phyloP scores from a whole-genome alignment of 2,329 filamentous ascomycete species.

The Onygenales sp. region DNA sequence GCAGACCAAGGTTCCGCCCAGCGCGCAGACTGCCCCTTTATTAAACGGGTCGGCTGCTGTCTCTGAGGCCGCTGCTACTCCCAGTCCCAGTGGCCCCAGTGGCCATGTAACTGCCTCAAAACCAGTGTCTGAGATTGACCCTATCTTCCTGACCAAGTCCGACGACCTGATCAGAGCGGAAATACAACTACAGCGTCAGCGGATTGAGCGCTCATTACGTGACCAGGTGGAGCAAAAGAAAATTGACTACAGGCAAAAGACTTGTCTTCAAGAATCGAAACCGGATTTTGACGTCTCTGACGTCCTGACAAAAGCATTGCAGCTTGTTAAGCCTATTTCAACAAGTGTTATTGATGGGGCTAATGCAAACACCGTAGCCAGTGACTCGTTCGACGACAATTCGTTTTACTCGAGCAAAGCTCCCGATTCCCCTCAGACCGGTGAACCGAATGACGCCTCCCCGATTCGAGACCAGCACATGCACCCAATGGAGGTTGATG shows the following conservation, averaged over 20 bases:
- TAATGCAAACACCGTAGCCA: conserved; percentile 55
- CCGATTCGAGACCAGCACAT: conserved; percentile 15
- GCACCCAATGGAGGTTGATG: conserved; percentile 22
- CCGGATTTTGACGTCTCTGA: conserved; percentile 62
- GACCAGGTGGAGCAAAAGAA: conserved; percentile 65
- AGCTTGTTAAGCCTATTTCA: conserved; percentile 61
- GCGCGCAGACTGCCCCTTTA: conserved; percentile 8
- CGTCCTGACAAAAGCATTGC: conserved; percentile 61
- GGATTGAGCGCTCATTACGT: conserved; percentile 66
- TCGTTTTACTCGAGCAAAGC: conserved; percentile 91
- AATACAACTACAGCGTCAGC: conserved; percentile 66
- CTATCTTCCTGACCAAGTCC: conserved; percentile 77
- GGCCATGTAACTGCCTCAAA: conserved; percentile 23
- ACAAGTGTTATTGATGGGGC: conserved; percentile 43
- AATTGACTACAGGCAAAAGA: conserved; percentile 39
- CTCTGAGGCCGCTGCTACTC: conserved; percentile 12
- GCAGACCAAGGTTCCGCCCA: conserved; percentile 8
- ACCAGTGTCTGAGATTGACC: conserved; percentile 62
- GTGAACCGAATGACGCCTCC: conserved; percentile 23
- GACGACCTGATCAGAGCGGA: conserved; percentile 76
- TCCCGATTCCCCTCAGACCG: conserved; percentile 60
- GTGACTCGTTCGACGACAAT: conserved; percentile 83
- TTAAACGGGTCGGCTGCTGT: conserved; percentile 14
- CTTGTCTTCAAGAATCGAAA: conserved; percentile 42
- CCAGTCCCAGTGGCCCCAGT: conserved; percentile 14